Base-by-base conservation (phyloP, 176 grass and related monocot genomes). In the Thinopyrum elongatum region DNA sequence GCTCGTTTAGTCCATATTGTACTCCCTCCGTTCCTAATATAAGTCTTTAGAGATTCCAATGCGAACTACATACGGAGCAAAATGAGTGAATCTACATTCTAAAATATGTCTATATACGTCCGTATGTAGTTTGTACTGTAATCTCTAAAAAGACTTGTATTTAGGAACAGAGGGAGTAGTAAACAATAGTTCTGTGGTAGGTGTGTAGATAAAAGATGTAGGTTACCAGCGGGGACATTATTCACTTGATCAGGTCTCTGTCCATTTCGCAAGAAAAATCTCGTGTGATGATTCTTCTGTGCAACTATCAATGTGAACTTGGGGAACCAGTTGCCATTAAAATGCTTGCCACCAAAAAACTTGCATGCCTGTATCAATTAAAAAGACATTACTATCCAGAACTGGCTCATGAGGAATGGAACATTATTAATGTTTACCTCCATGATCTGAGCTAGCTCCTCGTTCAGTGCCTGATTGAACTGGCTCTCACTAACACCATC, bases 261-360 rank as follows among this genome's bases (percentile, higher is more conserved):
- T 10, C 4, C 73, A 72, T 79, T 69, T 41, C 46, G 74, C 13
- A 49, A 34, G 57, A 95, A 95, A 83, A 95, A 85, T 33, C 76
- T 93, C 16, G 91, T 95, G 67, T 95, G 89, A 51, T 93, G 91
- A 41, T 91, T 95, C 65, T 93, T 93, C 71, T 91, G 89, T 3
- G 86, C 94, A 42, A 93, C 89, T n/a, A 95, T 88, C 39, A 91
- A 15, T 49, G 91, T 95, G 36, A 95, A 89, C 76, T 95, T 93
- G 33, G 91, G 94, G 81, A 76, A 41, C 38, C 42, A 77, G 17
- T 9, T 53, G 1, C 72, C 78, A 6, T 79, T 77, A 49, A 90
- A 30, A 86, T 84, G 80, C 80, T 92, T 80, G 3, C 55, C 76
- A 2, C 81, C 70, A 44, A 91, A 28, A 89, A 83, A 82, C 74